Conservation (phyloP, 495 filamentous ascomycete species). For the Annulohypoxylon moriforme region DNA sequence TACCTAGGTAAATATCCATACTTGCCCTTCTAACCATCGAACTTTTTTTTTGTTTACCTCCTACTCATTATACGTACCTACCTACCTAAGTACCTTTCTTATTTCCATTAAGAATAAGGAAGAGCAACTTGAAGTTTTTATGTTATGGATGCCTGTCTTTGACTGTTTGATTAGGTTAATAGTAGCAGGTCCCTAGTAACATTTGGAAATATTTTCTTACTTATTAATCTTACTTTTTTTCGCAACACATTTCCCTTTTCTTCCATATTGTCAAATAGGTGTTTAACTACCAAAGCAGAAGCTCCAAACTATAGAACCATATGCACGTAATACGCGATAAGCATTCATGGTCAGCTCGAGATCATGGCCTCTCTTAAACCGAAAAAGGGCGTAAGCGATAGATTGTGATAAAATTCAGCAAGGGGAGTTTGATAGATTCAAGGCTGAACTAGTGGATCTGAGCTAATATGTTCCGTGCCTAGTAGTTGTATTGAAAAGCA, state of each 20-base stretch:
- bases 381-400: constrained; percentile 7
- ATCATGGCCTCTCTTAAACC: neutral
- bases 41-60: too few relatives aligned
- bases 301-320: neutral
- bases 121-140: too few relatives aligned
- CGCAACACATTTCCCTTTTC: neutral
- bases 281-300: neutral
- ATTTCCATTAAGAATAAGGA: too few relatives aligned
- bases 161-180: neutral
- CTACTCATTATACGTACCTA: too few relatives aligned
- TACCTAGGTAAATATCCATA: too few relatives aligned
- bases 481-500: too few relatives aligned
- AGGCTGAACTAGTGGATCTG: neutral
- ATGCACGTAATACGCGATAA: constrained; percentile 14
- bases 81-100: too few relatives aligned
- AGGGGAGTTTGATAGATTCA: neutral
- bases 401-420: neutral
- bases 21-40: too few relatives aligned
- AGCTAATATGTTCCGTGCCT: too few relatives aligned
- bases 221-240: neutral
- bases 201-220: neutral
- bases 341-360: neutral
- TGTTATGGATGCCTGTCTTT: too few relatives aligned
- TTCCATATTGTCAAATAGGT: neutral
- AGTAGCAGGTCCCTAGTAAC: neutral